These are phyloP conservation scores for Salix brachista DNA, from an alignment of 345 rosid species.

Conservation along the genomic window DNA sequence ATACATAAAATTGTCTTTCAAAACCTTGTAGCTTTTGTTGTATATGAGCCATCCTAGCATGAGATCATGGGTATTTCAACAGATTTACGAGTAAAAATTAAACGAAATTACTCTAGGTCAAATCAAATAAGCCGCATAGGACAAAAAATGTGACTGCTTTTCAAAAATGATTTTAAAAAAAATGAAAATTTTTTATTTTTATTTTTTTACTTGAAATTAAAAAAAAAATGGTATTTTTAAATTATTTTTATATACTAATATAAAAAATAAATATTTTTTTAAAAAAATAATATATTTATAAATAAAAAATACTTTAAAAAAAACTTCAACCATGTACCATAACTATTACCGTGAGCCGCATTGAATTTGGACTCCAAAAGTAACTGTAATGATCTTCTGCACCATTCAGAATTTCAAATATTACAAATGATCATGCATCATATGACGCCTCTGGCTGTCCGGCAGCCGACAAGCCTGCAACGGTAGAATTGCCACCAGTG, in stretches of 20 bases:
- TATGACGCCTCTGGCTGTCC: neutral
- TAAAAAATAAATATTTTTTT: too few relatives aligned
- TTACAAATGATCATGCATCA: neutral
- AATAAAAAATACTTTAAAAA: too few relatives aligned
- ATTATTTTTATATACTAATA: too few relatives aligned
- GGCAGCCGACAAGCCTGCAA: constrained; percentile 14
- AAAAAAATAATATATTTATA: too few relatives aligned
- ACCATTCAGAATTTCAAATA: neutral
- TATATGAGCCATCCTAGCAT: neutral
- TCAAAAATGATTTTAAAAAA: too few relatives aligned
- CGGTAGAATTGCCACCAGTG: constrained; percentile 12
- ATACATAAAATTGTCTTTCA: neutral
- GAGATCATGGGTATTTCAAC: neutral
- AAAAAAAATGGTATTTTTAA: too few relatives aligned
- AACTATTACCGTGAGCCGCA: neutral
- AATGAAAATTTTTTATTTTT: too few relatives aligned
- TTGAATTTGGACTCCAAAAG: neutral
- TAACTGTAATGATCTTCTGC: neutral
- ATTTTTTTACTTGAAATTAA: too few relatives aligned
- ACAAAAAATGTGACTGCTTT: neutral
- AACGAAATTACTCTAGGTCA: neutral
- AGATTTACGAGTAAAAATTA: too few relatives aligned
- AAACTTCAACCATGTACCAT: too few relatives aligned
- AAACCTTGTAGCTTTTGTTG: neutral
- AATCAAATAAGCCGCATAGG: neutral